Conservation (phyloP, 176 grass and related monocot species). For the Carex pumila region DNA sequence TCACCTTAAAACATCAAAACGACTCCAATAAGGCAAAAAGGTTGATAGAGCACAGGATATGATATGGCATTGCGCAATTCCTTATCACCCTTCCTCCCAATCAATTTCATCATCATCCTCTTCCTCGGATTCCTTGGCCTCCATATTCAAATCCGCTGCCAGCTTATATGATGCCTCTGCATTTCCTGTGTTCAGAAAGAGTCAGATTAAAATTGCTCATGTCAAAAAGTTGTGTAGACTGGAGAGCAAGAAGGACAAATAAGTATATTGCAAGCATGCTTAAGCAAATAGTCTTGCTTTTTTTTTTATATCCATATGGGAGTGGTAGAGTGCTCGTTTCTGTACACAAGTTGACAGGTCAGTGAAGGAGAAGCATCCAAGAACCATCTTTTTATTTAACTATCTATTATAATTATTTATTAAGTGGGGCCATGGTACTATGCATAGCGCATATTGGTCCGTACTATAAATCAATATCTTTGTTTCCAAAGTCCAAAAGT, state of each 20-base stretch:
- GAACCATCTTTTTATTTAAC: neutral
- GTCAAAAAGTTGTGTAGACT: neutral
- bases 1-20: neutral
- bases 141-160: conserved; percentile 62
- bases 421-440: too few relatives aligned
- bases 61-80: neutral
- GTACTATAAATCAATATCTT: too few relatives aligned
- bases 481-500: too few relatives aligned
- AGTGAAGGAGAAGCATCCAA: neutral
- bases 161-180: conserved; percentile 46
- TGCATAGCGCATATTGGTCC: too few relatives aligned
- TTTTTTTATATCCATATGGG: too few relatives aligned
- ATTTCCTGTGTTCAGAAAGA: conserved; percentile 35
- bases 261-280: too few relatives aligned
- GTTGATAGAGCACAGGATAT: neutral
- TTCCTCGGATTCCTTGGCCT: conserved; percentile 63
- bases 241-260: neutral
- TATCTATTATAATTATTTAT: neutral
- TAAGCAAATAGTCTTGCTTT: too few relatives aligned
- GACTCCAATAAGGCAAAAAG: neutral
- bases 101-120: conserved; percentile 56
- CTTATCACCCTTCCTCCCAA: conserved; percentile 72
- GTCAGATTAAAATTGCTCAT: neutral
- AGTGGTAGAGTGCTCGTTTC: neutral
- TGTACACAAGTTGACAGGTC: conserved; percentile 1